Evolutionary conservation across 306 rosid genomes (phyloP), one percentile per base, ranked within the genome.

Genomic region (Gynostemma pentaphyllum): DNA sequence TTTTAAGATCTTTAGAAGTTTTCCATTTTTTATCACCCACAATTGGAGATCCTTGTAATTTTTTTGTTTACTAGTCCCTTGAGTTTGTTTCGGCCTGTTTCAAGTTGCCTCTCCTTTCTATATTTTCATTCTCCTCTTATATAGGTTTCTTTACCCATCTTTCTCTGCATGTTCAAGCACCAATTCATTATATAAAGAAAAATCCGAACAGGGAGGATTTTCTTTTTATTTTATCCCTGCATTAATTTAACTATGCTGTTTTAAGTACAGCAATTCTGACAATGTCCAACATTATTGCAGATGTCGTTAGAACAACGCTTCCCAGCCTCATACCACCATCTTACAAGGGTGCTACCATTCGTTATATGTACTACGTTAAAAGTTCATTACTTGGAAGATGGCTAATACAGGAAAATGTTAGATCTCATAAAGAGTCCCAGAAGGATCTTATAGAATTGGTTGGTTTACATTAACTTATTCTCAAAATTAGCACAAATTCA

Each of bases 311-410:
- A 59, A 72, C 81, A 0, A 56, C 45, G 67, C 75, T 94, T 62
- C 94, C 99, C 48, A 70, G 60, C 64, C 26, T 79, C 73, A 83
- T 88, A 71, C 99, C 99, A 44, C 99, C 97, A 36, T 94, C 99
- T 0, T 94, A 86, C 89, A 94, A 84, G 84, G 97, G 99, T 71
- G 83, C 97, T 34, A 78, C 90, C 47, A 81, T 94, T 73, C 97
- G 95, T 42, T 94, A 86, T 74, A 76, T 94, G 76, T 94, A 94
- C 70, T 83, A 80, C 73, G 90, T 82, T 71, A 85, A 72, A 79
- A 80, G 88, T 66, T 64, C 85, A 70, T 67, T 86, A 67, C 68
- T 73, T 8, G 97, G 95, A 72, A 87, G 81, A 68, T 88, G 97
- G 99, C 75, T 89, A 72, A 76, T 73, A 57, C 64, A 79, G 71